Percentiles rank a stretch among this genome's conserved stretches.
Conservation (phyloP, 2,329 filamentous ascomycete species). For the Botrytis byssoidea region DNA sequence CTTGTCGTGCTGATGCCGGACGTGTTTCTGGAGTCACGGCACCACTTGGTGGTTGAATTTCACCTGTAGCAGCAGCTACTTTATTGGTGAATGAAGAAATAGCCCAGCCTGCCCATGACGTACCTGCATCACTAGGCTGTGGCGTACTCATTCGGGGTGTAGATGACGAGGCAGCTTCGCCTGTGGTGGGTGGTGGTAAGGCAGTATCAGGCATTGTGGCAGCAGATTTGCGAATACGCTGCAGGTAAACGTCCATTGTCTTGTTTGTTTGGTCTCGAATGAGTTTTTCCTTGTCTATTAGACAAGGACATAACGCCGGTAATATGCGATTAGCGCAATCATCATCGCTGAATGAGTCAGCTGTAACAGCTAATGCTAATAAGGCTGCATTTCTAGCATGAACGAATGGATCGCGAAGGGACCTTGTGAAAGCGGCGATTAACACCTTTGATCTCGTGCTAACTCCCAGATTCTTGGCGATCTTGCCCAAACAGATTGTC, state of each 20-base stretch:
- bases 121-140: slow-evolving; percentile 59
- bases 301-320: slow-evolving; percentile 75
- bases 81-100: slow-evolving; percentile 99
- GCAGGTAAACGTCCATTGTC: slow-evolving; percentile 81
- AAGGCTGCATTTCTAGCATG: slow-evolving; percentile 89
- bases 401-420: slow-evolving; percentile 88
- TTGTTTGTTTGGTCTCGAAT: slow-evolving; percentile 90
- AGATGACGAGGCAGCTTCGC: slow-evolving; percentile 43
- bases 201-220: slow-evolving; percentile 76
- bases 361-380: slow-evolving; percentile 80
- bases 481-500: slow-evolving; percentile 95
- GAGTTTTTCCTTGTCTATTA: slow-evolving; percentile 95
- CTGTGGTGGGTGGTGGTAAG: slow-evolving; percentile 62
- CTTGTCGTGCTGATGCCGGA: slow-evolving; percentile 43
- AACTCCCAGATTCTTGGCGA: slow-evolving; percentile 81
- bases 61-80: slow-evolving; percentile 75
- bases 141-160: slow-evolving; percentile 78
- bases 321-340: slow-evolving; percentile 83
- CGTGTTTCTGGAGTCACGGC: slow-evolving; percentile 46
- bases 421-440: slow-evolving; percentile 85
- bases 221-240: slow-evolving; percentile 76
- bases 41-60: slow-evolving; percentile 65
- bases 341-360: slow-evolving; percentile 83
- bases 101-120: slow-evolving; percentile 91
- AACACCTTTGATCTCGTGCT: slow-evolving; percentile 85